Evolutionary conservation across 805 yeast genomes (phyloP).

Genomic region (Pachysolen tannophilus): DNA sequence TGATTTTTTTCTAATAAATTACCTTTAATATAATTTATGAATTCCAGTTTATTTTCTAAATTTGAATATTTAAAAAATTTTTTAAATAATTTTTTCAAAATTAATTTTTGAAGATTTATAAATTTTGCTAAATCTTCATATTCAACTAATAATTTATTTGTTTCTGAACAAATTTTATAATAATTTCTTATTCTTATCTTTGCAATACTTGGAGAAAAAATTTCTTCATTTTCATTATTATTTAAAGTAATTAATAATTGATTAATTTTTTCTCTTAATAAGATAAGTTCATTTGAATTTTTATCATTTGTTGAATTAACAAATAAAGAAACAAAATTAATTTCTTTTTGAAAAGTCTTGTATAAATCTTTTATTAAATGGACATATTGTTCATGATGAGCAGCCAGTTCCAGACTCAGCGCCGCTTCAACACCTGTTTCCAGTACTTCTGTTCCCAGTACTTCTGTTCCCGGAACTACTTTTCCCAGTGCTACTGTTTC

Average conservation of each 20-base stretch:
- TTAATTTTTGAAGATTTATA: conserved; percentile 66
- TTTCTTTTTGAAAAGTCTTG: conserved; percentile 45
- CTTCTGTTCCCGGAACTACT: not conserved
- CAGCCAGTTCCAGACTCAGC: conserved; percentile 12
- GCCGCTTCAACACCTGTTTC: too few relatives aligned
- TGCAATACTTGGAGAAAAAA: not conserved
- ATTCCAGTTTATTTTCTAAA: conserved; percentile 22
- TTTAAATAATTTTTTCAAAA: conserved; percentile 63
- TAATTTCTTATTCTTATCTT: conserved; percentile 14
- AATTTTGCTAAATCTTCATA: conserved; percentile 64
- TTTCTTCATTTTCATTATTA: not conserved
- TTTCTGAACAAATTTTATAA: conserved; percentile 24
- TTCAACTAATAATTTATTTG: conserved; percentile 35
- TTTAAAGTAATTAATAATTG: conserved; percentile 1
- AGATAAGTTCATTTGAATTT: conserved; percentile 39
- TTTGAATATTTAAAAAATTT: conserved; percentile 47
- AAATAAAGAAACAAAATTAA: conserved; percentile 53
- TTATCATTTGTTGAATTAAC: conserved; percentile 65
- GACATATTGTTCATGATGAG: conserved; percentile 14
- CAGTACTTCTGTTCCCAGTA: not conserved
- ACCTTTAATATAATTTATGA: conserved; percentile 22
- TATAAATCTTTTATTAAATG: conserved; percentile 25
- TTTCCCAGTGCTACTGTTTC: conserved; percentile 5
- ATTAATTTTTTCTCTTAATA: conserved; percentile 7
- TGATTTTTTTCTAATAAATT: conserved; percentile 27